Percentiles rank a stretch among this genome's conserved stretches.
phyloP scores from a whole-genome alignment of 2,329 filamentous ascomycete genomes.

The Parasarocladium wereldwijsianum region DNA sequence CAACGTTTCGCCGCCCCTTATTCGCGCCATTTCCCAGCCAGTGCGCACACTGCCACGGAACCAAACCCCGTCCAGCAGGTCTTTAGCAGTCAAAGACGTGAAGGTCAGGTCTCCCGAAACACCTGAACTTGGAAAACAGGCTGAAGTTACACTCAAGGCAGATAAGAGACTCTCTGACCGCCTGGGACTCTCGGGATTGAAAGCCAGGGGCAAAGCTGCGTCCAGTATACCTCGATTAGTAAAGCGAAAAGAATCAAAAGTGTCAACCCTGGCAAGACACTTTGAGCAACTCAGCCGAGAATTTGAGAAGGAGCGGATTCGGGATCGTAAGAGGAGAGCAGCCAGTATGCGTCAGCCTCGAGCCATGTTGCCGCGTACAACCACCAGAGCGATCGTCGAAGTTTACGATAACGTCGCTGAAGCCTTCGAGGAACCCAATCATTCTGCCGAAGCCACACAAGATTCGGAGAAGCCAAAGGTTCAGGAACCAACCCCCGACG shows the following conservation, averaged over 20 bases:
- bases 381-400: constrained; percentile 90
- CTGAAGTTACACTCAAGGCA: constrained; percentile 27
- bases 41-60: constrained; percentile 28
- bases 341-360: constrained; percentile 61
- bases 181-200: constrained; percentile 50
- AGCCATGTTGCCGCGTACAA: constrained; percentile 70
- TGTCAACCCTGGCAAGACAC: constrained; percentile 84
- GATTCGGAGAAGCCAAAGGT: neutral
- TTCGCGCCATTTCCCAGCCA: constrained; percentile 38
- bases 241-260: constrained; percentile 59
- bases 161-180: constrained; percentile 71
- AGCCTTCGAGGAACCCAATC: constrained; percentile 62
- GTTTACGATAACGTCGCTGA: constrained; percentile 91
- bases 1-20: constrained; percentile 35
- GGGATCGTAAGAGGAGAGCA: constrained; percentile 68
- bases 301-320: constrained; percentile 85
- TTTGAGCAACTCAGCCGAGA: constrained; percentile 95
- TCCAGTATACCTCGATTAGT: constrained; percentile 86
- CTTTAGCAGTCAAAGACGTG: constrained; percentile 19
- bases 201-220: constrained; percentile 38
- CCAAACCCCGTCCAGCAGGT: constrained; percentile 29
- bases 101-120: constrained; percentile 14
- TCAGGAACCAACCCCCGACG: neutral
- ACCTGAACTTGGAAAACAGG: constrained; percentile 3
- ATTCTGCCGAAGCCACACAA: neutral